These are phyloP conservation scores for Ajuga reptans DNA, from an alignment of 305 asterid genomes.

Conservation along the genomic window DNA sequence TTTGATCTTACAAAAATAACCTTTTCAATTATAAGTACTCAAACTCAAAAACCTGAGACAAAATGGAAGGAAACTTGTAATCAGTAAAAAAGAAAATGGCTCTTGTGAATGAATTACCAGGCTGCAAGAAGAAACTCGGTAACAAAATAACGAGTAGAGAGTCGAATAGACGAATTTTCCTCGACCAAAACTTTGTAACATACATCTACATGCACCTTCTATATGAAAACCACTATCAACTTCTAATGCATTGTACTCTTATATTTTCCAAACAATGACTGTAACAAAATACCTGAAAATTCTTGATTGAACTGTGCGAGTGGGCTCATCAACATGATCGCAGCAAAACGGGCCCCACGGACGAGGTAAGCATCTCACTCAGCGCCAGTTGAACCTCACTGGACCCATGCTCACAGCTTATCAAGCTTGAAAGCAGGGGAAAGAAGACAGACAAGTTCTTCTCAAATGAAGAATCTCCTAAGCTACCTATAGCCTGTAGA, in stretches of 20 bases:
- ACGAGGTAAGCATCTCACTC: slow-evolving; percentile 64
- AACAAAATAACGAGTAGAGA: background rate
- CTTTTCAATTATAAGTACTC: no score
- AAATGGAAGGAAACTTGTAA: no score
- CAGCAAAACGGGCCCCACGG: slow-evolving; percentile 82
- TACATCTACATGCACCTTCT: slow-evolving; percentile 23
- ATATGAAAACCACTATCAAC: slow-evolving; percentile 26
- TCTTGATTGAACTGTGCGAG: slow-evolving; percentile 14
- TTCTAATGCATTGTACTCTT: slow-evolving; percentile 30
- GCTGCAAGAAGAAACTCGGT: background rate
- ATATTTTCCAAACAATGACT: slow-evolving; percentile 32
- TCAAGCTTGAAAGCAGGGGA: slow-evolving; percentile 62
- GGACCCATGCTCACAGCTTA: slow-evolving; percentile 85
- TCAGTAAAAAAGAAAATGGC: no score
- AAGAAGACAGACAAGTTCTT: slow-evolving; percentile 58
- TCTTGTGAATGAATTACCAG: background rate
- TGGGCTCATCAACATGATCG: slow-evolving; percentile 64
- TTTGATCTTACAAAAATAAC: no score
- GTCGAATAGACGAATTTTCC: background rate
- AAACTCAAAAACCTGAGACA: no score
- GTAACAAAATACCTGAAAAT: slow-evolving; percentile 15
- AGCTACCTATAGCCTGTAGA: slow-evolving; percentile 69
- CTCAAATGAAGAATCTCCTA: slow-evolving; percentile 64
- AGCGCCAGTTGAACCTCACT: slow-evolving; percentile 70
- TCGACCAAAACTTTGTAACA: background rate